Evolutionary conservation across 2,329 filamentous ascomycete species (phyloP).

Genomic region (Nigrospora osmanthi): DNA sequence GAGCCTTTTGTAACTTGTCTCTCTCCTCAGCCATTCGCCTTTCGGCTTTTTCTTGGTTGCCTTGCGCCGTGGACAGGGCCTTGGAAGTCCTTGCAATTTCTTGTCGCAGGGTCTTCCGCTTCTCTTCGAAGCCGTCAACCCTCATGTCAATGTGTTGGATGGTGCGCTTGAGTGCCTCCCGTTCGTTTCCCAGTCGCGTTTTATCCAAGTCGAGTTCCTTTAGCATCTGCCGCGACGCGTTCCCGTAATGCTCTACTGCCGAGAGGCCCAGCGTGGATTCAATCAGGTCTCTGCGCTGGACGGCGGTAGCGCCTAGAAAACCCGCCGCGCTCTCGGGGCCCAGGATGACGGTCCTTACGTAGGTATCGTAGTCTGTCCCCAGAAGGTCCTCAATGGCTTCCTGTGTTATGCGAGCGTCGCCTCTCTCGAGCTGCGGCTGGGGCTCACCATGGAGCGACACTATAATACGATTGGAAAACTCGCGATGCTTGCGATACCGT

Average conservation of each 20-base stretch:
- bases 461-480: slow-evolving; percentile 16
- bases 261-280: slow-evolving; percentile 18
- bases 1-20: neutral
- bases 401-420: slow-evolving; percentile 13
- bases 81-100: neutral
- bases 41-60: neutral
- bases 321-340: slow-evolving; percentile 21
- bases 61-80: neutral
- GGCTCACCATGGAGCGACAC: slow-evolving; percentile 16
- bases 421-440: slow-evolving; percentile 18
- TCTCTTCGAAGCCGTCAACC: neutral
- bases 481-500: slow-evolving; percentile 18
- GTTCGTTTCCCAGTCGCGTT: neutral
- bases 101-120: neutral
- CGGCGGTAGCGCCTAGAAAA: slow-evolving; percentile 19
- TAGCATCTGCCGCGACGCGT: slow-evolving; percentile 11
- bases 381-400: slow-evolving; percentile 19
- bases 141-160: neutral
- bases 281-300: slow-evolving; percentile 20
- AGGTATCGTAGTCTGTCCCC: slow-evolving; percentile 21
- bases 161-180: neutral
- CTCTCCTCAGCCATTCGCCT: neutral
- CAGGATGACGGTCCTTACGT: slow-evolving; percentile 20
- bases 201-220: slow-evolving; percentile 13
- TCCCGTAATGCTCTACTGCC: slow-evolving; percentile 13